These are phyloP conservation scores for Acacia acuminata DNA, from an alignment of 306 rosid genomes.

Conservation along the genomic window DNA sequence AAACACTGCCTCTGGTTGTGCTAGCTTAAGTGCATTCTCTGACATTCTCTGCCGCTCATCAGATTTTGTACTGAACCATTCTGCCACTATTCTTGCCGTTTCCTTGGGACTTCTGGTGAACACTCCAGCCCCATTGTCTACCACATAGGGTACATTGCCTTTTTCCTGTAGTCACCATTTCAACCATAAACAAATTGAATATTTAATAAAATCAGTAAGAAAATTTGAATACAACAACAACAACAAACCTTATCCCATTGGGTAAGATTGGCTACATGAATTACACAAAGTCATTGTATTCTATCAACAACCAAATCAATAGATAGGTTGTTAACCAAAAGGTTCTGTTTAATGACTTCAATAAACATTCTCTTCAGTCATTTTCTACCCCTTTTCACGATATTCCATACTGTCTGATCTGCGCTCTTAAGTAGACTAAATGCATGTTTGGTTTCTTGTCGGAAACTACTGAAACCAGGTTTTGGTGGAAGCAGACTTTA, in stretches of 20 bases:
- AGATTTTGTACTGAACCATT: constrained; percentile 84
- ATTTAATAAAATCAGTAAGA: neutral
- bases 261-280: no score
- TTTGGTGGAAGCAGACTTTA: no score
- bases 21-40: constrained; percentile 78
- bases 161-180: constrained; percentile 61
- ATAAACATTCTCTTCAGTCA: no score
- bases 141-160: constrained; percentile 97
- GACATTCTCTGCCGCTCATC: constrained; percentile 74
- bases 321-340: no score
- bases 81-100: constrained; percentile 74
- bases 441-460: neutral
- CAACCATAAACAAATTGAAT: constrained; percentile 10
- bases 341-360: no score
- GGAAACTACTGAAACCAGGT: no score
- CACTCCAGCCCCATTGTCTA: constrained; percentile 93
- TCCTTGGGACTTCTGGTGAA: constrained; percentile 90
- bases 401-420: no score
- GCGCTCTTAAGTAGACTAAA: no score
- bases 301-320: no score
- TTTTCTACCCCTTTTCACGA: no score
- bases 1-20: constrained; percentile 96
- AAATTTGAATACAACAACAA: neutral
- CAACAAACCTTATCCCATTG: no score
- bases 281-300: no score